Evolutionary conservation across 2,329 filamentous ascomycete genomes (phyloP).

Genomic region (Cryphonectria japonica): DNA sequence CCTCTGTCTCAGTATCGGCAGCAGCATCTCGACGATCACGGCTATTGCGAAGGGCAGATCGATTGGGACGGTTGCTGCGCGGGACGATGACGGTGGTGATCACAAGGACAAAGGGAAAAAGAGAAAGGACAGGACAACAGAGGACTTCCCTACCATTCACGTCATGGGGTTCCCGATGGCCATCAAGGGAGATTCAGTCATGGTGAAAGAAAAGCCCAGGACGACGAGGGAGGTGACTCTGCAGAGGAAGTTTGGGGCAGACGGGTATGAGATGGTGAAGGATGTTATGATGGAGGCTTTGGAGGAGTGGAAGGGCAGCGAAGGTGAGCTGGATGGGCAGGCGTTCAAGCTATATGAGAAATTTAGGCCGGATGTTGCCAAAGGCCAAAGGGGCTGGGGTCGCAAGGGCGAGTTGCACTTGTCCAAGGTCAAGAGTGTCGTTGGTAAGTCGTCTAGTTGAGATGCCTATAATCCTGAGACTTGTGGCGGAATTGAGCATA

Average conservation of each 20-base stretch:
- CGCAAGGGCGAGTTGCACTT: conserved; percentile 23
- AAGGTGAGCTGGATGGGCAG: conserved; percentile 23
- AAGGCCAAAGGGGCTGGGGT: conserved; percentile 27
- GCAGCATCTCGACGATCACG: conserved; percentile 27
- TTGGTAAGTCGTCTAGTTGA: conserved; percentile 1
- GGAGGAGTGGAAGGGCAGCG: conserved; percentile 19
- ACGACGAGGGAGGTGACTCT: conserved; percentile 20
- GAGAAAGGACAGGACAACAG: not conserved
- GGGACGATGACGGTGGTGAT: conserved; percentile 10
- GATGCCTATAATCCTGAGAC: not conserved
- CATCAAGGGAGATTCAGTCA: conserved; percentile 21
- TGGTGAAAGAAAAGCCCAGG: conserved; percentile 25
- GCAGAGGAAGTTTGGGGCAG: conserved; percentile 22
- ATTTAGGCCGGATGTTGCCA: conserved; percentile 25
- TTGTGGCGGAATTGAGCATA: not conserved
- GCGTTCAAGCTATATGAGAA: conserved; percentile 29
- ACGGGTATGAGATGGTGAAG: conserved; percentile 9
- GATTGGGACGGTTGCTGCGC: conserved; percentile 23
- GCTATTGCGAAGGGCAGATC: conserved; percentile 28
- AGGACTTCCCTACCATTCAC: conserved; percentile 6
- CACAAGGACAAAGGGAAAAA: not conserved
- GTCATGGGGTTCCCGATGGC: conserved; percentile 28
- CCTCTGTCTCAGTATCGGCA: conserved; percentile 27
- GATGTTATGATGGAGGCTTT: conserved; percentile 16
- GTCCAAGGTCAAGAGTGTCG: conserved; percentile 16